Evolutionary conservation across 2,329 filamentous ascomycete genomes (phyloP), one percentile per base, ranked within the genome.

Genomic region (Sclerotinia borealis): DNA sequence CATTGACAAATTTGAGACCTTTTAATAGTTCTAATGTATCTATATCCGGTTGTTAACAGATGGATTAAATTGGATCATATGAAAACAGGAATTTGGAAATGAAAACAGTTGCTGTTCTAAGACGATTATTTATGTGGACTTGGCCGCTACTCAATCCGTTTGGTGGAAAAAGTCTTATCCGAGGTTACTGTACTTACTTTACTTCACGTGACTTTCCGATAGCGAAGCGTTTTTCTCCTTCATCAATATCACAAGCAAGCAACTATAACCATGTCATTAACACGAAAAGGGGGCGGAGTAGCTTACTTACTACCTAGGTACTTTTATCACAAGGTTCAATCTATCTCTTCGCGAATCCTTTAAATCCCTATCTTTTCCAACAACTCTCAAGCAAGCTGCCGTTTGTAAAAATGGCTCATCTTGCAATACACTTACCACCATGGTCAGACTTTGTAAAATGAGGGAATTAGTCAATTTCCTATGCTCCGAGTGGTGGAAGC

Each of bases 381-480:
- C 37, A 54, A 19, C 27, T 54, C 36, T 29, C 37, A 55, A n/a
- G 41, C 43, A 58, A 37, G 25, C 10, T 37, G 41, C 41, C 60
- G 41, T 31, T 29, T 29, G 41, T 31, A 19, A 34, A 58, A 62
- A 60, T 58, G 41, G 60, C 60, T 62, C 60, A 62, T 56, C 4
- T 25, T 58, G 41, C 60, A 36, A 29, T 25, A 49, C 60, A 37
- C 9, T 39, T 37, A 36, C 22, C 11, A 39, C 11, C 27, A 25
- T 13, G 17, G 29, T 15, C 19, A 41, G 25, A 47, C 37, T n/a
- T 39, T 27, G 39, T 39, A 25, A 13, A 13, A 34, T 62, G 59
- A 56, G 49, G 49, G 59, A 61, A 61, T 58, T 62, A 39, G 31
- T 39, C 34, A 34, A 34, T 17, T 58, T 22, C 7, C 29, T 17